Conservation (phyloP, 495 filamentous ascomycete species). For the Penicillium simplicissimum region DNA sequence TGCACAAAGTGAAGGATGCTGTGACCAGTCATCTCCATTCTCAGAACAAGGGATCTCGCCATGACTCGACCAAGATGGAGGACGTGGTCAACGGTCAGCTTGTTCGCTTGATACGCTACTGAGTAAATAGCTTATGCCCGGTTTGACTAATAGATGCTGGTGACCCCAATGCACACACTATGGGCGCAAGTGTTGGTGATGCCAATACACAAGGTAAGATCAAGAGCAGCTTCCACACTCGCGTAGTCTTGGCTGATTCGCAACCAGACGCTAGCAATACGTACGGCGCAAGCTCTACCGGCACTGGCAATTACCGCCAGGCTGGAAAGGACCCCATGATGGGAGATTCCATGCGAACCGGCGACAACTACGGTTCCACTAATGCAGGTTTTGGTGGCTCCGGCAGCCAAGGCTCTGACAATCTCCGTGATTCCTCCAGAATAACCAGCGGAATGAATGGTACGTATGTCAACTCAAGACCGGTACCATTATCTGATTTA, state of each 20-base stretch:
- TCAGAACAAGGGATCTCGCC: conserved; percentile 41
- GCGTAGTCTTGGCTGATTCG: not conserved
- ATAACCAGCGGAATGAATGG: conserved; percentile 3
- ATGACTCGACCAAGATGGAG: conserved; percentile 36
- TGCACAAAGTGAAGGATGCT: conserved; percentile 76
- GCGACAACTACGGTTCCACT: conserved; percentile 26
- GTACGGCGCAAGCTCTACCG: conserved; percentile 10
- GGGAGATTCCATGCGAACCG: conserved; percentile 8
- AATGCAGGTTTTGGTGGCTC: conserved; percentile 13
- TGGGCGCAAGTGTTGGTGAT: too few relatives aligned
- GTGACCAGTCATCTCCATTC: conserved; percentile 44
- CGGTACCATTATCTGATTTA: not conserved
- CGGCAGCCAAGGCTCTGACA: conserved; percentile 20
- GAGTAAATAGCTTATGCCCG: conserved; percentile 47
- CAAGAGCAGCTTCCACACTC: not conserved
- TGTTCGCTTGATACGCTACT: not conserved
- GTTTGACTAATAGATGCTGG: conserved; percentile 32
- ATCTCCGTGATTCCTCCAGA: not conserved
- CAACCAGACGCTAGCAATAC: not conserved
- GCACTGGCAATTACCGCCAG: conserved; percentile 11
- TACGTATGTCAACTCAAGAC: not conserved
- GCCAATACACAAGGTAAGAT: conserved; percentile 6
- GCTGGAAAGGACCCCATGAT: conserved; percentile 4
- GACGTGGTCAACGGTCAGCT: conserved; percentile 37
- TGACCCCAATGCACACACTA: not conserved